These are phyloP conservation scores for Ogataea trehaloabstinens DNA, from an alignment of 805 yeast species.

Conservation along the genomic window DNA sequence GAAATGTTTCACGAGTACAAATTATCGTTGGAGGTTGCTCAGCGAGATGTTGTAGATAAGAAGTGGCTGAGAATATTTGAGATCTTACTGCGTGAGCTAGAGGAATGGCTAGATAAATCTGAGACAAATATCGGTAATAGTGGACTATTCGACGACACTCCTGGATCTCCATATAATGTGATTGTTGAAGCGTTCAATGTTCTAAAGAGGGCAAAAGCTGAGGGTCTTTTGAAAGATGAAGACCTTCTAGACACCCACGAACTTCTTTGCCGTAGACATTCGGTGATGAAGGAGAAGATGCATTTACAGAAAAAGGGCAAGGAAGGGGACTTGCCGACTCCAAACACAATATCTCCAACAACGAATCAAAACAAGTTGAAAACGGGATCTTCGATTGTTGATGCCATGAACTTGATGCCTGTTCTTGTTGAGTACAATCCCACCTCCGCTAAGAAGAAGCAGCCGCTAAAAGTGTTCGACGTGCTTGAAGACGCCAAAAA, in stretches of 20 bases:
- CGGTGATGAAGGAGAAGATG: slow-evolving; percentile 5
- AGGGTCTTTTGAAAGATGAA: slow-evolving; percentile 14
- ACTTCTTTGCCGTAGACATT: slow-evolving; percentile 5
- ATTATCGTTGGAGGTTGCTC: slow-evolving; percentile 40
- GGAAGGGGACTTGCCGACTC: background rate
- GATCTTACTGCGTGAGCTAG: slow-evolving; percentile 43
- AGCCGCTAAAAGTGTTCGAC: slow-evolving; percentile 8
- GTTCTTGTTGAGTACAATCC: slow-evolving; percentile 28
- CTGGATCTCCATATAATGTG: background rate
- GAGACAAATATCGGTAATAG: slow-evolving; percentile 13
- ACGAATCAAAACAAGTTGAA: background rate
- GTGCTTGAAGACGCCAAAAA: slow-evolving; percentile 10
- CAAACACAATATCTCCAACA: background rate
- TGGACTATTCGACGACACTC: slow-evolving; percentile 4
- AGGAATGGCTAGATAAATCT: slow-evolving; percentile 25
- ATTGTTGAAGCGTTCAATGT: slow-evolving; percentile 18
- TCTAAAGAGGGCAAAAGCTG: slow-evolving; percentile 21
- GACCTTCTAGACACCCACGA: slow-evolving; percentile 5
- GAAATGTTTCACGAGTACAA: slow-evolving; percentile 42
- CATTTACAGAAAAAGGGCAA: slow-evolving; percentile 2
- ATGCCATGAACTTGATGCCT: slow-evolving; percentile 25
- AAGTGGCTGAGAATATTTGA: slow-evolving; percentile 57
- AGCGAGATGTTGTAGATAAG: slow-evolving; percentile 45
- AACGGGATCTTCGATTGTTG: slow-evolving; percentile 14
- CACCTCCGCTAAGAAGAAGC: slow-evolving; percentile 22